Evolutionary conservation across 2,329 filamentous ascomycete species (phyloP), one percentile per base, ranked within the genome.

Genomic region (Apiospora rasikravindrae): DNA sequence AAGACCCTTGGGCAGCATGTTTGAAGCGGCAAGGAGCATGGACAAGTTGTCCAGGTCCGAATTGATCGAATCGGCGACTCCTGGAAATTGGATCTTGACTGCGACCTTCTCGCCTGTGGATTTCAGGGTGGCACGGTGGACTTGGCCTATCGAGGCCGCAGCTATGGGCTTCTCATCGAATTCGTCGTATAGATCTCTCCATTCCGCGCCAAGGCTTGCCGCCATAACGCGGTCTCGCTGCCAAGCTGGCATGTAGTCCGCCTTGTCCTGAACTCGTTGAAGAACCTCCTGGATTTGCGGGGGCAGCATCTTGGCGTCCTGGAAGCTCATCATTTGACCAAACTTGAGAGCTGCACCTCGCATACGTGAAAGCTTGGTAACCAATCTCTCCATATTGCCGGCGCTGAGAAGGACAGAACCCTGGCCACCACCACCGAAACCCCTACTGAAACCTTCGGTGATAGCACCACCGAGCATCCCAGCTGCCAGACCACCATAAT

Each of bases 271-370:
- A 0, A 99, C 96, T 7, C 97, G 91, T 80, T 98, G 95, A 16
- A 99, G 85, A 1, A 99, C 94, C 78, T 96, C 90, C 76, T 97
- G 94, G 69, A 99, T 95, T 0, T 94, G 90, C 0, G 89, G 90
- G 0, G 96, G 96, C 13, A 99, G 89, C 91, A 98, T 95, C 82
- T 98, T 98, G 49, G 94, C 91, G 83, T 99, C 96, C 85, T 99
- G 96, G 79, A 99, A 96, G 81, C 95, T 98, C 87, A 99, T 93
- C 93, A 98, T 96, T 84, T 99, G 96, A 0, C 96, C 97, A 37
- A 99, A 84, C 84, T 99, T 99, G 57, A 99, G 86, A n/a, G 96
- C 96, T 7, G 96, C 97, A 49, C 96, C 96, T 78, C 96, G 91
- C 96, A 99, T 99, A 29, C 94, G 93, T 3, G 96, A 98, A 2